Percentiles rank a stretch among this genome's conserved stretches.
Conservation (phyloP, 2,329 filamentous ascomycete species). For the Colletotrichum gloeosporioides region DNA sequence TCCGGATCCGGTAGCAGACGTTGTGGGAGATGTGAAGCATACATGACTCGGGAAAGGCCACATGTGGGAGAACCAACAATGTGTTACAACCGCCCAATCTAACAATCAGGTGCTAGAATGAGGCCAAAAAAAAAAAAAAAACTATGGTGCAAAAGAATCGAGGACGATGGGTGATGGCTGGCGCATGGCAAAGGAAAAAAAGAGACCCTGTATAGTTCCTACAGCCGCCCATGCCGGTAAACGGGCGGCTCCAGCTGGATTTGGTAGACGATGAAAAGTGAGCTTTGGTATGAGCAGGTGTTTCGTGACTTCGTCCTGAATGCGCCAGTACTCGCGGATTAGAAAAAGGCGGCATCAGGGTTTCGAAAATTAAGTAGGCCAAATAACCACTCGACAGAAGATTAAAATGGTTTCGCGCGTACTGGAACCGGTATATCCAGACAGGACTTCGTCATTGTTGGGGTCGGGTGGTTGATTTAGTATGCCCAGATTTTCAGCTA, state of each 20-base stretch:
- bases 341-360: slow-evolving; percentile 20
- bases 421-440: slow-evolving; percentile 25
- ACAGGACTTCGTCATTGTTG: slow-evolving; percentile 18
- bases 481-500: slow-evolving; percentile 91
- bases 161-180: slow-evolving; percentile 4
- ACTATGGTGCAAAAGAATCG: slow-evolving; percentile 21
- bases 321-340: slow-evolving; percentile 24
- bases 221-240: slow-evolving; percentile 12
- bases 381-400: slow-evolving; percentile 22
- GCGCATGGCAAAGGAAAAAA: slow-evolving; percentile 9
- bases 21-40: slow-evolving; percentile 23
- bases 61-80: slow-evolving; percentile 20
- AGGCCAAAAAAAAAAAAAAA: slow-evolving; percentile 2
- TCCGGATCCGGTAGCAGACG: slow-evolving; percentile 15
- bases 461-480: slow-evolving; percentile 45
- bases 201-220: slow-evolving; percentile 15
- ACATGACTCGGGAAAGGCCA: slow-evolving; percentile 24
- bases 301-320: slow-evolving; percentile 25
- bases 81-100: slow-evolving; percentile 22
- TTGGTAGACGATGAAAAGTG: slow-evolving; percentile 19
- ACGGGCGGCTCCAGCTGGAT: slow-evolving; percentile 18
- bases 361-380: slow-evolving; percentile 24
- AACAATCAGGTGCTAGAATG: slow-evolving; percentile 17
- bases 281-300: slow-evolving; percentile 22
- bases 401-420: slow-evolving; percentile 24